A percentile compares a stretch with the other conserved stretches of the same genome.
Evolutionary conservation across 2,329 filamentous ascomycete genomes (phyloP).

Genomic region (Cladobotryum protrusum): DNA sequence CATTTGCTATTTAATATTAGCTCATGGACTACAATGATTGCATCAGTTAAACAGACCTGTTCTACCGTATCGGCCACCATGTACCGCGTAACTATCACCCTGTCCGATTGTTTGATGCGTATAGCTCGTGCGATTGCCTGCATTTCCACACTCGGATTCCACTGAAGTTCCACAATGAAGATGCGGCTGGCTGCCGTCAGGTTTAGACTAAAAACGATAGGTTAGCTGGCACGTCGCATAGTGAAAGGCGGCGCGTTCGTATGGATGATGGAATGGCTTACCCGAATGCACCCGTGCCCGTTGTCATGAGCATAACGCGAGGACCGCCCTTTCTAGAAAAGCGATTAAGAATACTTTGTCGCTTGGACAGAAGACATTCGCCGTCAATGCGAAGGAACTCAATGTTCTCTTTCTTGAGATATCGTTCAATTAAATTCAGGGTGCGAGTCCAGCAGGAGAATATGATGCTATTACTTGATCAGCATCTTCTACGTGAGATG

Average conservation of each 20-base stretch:
- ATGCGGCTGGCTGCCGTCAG: constrained; percentile 41
- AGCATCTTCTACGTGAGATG: background rate
- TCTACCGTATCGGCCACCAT: constrained; percentile 38
- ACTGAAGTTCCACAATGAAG: constrained; percentile 48
- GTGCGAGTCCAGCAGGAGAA: constrained; percentile 43
- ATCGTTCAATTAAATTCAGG: constrained; percentile 29
- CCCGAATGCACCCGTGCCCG: constrained; percentile 46
- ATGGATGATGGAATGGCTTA: constrained; percentile 15
- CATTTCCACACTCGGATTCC: constrained; percentile 47
- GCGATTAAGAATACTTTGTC: constrained; percentile 32
- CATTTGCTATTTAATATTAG: constrained; percentile 7
- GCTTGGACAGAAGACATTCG: constrained; percentile 26
- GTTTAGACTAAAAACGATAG: constrained; percentile 32
- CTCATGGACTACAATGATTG: background rate
- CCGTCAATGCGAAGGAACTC: constrained; percentile 39
- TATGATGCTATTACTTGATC: constrained; percentile 30
- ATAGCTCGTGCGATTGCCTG: constrained; percentile 46
- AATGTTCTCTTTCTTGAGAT: constrained; percentile 24
- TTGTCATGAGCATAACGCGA: constrained; percentile 45
- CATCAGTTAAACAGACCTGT: constrained; percentile 26
- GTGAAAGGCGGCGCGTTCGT: no score
- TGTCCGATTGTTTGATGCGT: constrained; percentile 37
- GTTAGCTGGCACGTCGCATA: background rate
- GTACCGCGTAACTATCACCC: constrained; percentile 41
- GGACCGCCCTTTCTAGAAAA: constrained; percentile 26